Evolutionary conservation across 768 basidiomycete genomes (phyloP).

Genomic region (Kwoniella mangroviensis): DNA sequence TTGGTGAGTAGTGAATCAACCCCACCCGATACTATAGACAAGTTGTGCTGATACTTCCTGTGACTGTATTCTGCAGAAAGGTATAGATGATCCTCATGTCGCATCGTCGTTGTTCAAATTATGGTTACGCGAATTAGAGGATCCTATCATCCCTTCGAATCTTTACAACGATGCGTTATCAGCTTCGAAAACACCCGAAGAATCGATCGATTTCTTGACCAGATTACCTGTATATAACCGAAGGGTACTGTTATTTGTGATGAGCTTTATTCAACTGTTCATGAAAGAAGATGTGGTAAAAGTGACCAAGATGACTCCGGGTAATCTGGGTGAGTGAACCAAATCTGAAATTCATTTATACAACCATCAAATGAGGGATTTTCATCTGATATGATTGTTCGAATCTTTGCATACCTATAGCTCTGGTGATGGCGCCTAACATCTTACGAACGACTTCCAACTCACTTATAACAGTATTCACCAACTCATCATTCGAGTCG

Average conservation of each 20-base stretch:
- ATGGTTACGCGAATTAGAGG: slow-evolving; percentile 88
- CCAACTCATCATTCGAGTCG: slow-evolving; percentile 89
- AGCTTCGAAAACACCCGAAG: slow-evolving; percentile 67
- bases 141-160: slow-evolving; percentile 88
- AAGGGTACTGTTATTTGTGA: slow-evolving; percentile 80
- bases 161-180: slow-evolving; percentile 87
- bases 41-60: too few relatives aligned
- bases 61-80: slow-evolving; percentile 39
- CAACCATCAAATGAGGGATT: too few relatives aligned
- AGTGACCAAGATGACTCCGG: slow-evolving; percentile 75
- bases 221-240: slow-evolving; percentile 83
- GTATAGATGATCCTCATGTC: slow-evolving; percentile 87
- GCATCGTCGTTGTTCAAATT: slow-evolving; percentile 88
- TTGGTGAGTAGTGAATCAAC: too few relatives aligned
- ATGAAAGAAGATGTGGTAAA: slow-evolving; percentile 73
- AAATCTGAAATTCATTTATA: too few relatives aligned
- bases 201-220: slow-evolving; percentile 74
- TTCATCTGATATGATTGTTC: too few relatives aligned
- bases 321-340: slow-evolving; percentile 68
- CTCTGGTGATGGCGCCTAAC: slow-evolving; percentile 91
- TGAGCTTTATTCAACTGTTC: slow-evolving; percentile 91
- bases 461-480: slow-evolving; percentile 85
- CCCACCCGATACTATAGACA: too few relatives aligned
- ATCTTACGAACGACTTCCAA: slow-evolving; percentile 82
- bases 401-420: too few relatives aligned